Conservation (phyloP, 2,329 filamentous ascomycete species). For the Hyphodiscus sp. region DNA sequence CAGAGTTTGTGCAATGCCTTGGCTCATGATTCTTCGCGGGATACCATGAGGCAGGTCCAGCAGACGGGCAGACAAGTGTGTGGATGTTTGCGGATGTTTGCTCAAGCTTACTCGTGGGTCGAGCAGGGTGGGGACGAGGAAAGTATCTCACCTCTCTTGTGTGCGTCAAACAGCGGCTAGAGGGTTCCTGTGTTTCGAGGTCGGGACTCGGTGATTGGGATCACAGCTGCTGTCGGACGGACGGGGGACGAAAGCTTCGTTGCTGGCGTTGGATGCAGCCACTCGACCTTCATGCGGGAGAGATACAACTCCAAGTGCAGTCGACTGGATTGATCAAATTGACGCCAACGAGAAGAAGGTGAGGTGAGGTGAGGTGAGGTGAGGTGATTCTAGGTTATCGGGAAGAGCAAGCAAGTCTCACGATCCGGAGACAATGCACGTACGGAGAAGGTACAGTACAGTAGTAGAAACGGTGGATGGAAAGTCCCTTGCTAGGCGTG, state of each 20-base stretch:
- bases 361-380: too few relatives aligned
- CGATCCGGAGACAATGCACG: too few relatives aligned
- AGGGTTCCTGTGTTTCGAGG: background rate
- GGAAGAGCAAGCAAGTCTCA: too few relatives aligned
- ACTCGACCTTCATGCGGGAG: background rate
- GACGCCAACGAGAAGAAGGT: background rate
- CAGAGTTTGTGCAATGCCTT: constrained; percentile 8
- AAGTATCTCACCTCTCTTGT: background rate
- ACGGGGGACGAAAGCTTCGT: background rate
- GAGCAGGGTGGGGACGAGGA: too few relatives aligned
- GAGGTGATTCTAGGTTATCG: background rate
- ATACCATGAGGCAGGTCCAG: background rate
- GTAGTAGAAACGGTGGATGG: background rate
- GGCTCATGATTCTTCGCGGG: constrained; percentile 5
- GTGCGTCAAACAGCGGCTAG: constrained; percentile 4
- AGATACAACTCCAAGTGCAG: too few relatives aligned
- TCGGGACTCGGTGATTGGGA: background rate
- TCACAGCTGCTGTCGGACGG: background rate
- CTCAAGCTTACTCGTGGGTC: background rate
- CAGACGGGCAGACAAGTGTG: background rate
- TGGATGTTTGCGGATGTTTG: background rate
- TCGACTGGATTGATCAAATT: background rate
- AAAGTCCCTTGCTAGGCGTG: background rate
- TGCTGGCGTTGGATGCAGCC: background rate
- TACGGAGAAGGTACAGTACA: too few relatives aligned